These are phyloP conservation scores for Scopulariopsis brevicaulis DNA, from an alignment of 2,329 filamentous ascomycete species.

Conservation along the genomic window DNA sequence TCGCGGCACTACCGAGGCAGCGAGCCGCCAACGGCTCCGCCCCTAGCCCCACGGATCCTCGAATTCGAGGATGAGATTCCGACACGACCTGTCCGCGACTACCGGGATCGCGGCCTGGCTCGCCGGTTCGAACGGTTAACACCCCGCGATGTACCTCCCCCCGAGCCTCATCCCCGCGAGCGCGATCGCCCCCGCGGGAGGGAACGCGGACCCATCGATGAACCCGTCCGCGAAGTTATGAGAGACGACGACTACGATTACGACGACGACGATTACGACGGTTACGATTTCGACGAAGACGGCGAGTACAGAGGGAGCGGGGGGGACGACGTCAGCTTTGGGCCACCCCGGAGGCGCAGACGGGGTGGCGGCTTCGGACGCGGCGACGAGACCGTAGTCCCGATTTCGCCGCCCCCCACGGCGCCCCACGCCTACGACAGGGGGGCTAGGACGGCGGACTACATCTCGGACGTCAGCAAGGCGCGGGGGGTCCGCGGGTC, in stretches of 20 bases:
- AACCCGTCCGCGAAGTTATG: not conserved
- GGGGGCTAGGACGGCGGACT: constrained; percentile 1
- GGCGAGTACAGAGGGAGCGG: not conserved
- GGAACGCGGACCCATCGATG: not conserved
- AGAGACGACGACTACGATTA: not conserved
- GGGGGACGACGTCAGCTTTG: not conserved
- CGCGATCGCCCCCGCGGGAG: not conserved
- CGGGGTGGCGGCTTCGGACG: constrained; percentile 1
- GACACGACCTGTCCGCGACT: not conserved
- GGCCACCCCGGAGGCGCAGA: not conserved
- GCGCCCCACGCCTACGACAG: constrained; percentile 3
- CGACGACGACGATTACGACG: constrained; percentile 3
- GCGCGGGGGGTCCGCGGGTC: constrained; percentile 1
- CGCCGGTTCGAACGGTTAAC: not conserved
- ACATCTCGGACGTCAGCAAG: constrained; percentile 5
- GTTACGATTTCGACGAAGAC: constrained; percentile 2
- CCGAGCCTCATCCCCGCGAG: not conserved
- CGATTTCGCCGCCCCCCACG: not conserved
- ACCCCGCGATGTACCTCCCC: not conserved
- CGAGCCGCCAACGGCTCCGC: not conserved
- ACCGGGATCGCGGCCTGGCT: not conserved
- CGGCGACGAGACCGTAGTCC: not conserved
- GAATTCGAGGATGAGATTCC: constrained; percentile 2
- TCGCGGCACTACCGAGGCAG: not conserved
- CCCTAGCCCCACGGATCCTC: not conserved